These are phyloP conservation scores for Verticillium nubilum DNA, from an alignment of 2,329 filamentous ascomycete species.

Conservation along the genomic window DNA sequence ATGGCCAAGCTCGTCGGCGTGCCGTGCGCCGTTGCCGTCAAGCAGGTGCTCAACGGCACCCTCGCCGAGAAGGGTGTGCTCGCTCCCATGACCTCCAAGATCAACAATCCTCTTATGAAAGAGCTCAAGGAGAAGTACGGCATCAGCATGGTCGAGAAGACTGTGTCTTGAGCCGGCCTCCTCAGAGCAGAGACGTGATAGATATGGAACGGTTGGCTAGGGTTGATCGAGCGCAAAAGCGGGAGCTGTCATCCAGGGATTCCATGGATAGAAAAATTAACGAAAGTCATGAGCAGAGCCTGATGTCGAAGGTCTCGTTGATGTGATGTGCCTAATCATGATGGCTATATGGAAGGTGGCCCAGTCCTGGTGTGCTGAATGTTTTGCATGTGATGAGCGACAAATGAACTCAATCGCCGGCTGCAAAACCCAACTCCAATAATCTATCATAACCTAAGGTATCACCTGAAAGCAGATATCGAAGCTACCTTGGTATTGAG, in stretches of 20 bases:
- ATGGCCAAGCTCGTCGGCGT: slow-evolving; percentile 83
- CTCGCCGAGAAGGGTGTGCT: slow-evolving; percentile 69
- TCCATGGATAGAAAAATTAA: not conserved
- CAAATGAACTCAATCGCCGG: no score
- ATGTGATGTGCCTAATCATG: no score
- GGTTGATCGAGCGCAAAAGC: not conserved
- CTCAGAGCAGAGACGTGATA: not conserved
- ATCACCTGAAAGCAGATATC: no score
- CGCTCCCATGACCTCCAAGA: slow-evolving; percentile 68
- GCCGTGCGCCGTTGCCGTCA: slow-evolving; percentile 59
- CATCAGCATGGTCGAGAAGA: slow-evolving; percentile 69
- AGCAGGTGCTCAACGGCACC: slow-evolving; percentile 71
- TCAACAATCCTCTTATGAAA: slow-evolving; percentile 69
- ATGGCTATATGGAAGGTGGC: no score
- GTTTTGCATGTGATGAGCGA: no score
- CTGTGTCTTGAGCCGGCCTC: slow-evolving; percentile 25
- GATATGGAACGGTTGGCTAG: not conserved
- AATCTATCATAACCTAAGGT: no score
- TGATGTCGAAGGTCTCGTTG: no score
- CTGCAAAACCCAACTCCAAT: no score
- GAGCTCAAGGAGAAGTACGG: slow-evolving; percentile 74
- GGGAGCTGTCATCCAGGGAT: not conserved
- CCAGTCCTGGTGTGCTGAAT: no score
- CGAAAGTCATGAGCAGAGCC: not conserved
- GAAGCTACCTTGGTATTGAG: no score